Conservation (phyloP, 2,329 filamentous ascomycete genomes). For the Tolypocladium sp. region DNA sequence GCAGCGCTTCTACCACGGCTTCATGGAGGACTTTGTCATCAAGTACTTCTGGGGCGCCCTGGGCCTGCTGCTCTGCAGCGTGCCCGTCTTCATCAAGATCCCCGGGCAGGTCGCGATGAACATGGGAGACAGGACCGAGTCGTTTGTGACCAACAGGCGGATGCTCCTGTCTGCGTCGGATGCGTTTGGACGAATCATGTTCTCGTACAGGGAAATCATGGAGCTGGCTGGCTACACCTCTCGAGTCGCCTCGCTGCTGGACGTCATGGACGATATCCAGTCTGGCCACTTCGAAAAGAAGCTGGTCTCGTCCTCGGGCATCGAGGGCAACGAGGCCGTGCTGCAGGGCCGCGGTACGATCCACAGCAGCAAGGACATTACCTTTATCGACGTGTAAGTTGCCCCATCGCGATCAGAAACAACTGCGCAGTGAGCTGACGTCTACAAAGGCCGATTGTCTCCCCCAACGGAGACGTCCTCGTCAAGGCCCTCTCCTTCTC, state of each 20-base stretch:
- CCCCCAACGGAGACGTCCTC: slow-evolving; percentile 89
- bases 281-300: slow-evolving; percentile 93
- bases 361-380: slow-evolving; percentile 72
- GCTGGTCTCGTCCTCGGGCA: slow-evolving; percentile 80
- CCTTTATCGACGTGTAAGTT: slow-evolving; percentile 69
- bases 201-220: slow-evolving; percentile 94
- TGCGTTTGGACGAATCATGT: slow-evolving; percentile 93
- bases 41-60: slow-evolving; percentile 99
- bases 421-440: slow-evolving; percentile 8
- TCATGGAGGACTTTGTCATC: slow-evolving; percentile 99
- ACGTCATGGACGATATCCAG: slow-evolving; percentile 91
- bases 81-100: slow-evolving; percentile 92
- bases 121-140: slow-evolving; percentile 64
- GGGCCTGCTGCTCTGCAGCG: slow-evolving; percentile 82
- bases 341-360: slow-evolving; percentile 74
- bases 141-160: slow-evolving; percentile 87
- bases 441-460: slow-evolving; percentile 66
- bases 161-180: slow-evolving; percentile 91
- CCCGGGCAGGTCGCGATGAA: slow-evolving; percentile 56
- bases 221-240: slow-evolving; percentile 94
- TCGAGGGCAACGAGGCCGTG: slow-evolving; percentile 72
- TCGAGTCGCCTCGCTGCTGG: slow-evolving; percentile 77
- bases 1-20: slow-evolving; percentile 88
- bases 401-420: neutral
- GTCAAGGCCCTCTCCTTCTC: slow-evolving; percentile 79